Base-by-base conservation (phyloP, 192 early-diverging fungal species). In the Linnemannia exigua region DNA sequence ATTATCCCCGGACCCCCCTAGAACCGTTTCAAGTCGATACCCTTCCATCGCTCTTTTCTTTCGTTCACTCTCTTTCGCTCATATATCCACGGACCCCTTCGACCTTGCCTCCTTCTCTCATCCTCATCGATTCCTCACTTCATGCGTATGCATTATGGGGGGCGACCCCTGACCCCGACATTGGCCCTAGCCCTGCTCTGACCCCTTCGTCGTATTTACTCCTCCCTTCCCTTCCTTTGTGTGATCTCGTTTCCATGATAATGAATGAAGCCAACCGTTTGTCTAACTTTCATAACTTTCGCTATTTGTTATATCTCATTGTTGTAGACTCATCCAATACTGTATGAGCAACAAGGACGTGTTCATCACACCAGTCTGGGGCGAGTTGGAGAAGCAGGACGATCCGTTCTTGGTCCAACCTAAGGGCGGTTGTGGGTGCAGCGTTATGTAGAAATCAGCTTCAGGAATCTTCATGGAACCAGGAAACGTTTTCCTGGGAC, bases 301-400 rank as follows among this genome's bases (percentile, higher is more conserved):
- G 12, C 52, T 33, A 41, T 28, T 48, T 50, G 3, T 61, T 61
- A 16, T 51, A 46, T 17, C 11, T 15, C 22, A 52, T 11, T 22
- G 1, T 35, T 22, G 11, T 76, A 86, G 84, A 25, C 74, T 86
- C n/a, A 86, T 86, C 78, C 75, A 86, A 66, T 86, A 77, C 48
- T 86, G 84, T 61, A 79, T 76, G 69, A 22, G 38, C 16, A 75
- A 71, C 67, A 52, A 72, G 36, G 84, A 86, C 12, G 78, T 86
- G 36, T 86, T 86, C 74, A 79, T 86, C 75, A 79, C 84, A 67
- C 84, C 79, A 33, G 84, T 86, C 8, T 86, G 84, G 84, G 84
- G 84, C 41, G 84, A 86, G 19, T 51, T 80, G 25, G 84, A 86
- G 36, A 86, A 86, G 28, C 67, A 50, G 19, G 84, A 86, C 37